Conservation (phyloP, 306 rosid genomes). For the Acacia crassicarpa region DNA sequence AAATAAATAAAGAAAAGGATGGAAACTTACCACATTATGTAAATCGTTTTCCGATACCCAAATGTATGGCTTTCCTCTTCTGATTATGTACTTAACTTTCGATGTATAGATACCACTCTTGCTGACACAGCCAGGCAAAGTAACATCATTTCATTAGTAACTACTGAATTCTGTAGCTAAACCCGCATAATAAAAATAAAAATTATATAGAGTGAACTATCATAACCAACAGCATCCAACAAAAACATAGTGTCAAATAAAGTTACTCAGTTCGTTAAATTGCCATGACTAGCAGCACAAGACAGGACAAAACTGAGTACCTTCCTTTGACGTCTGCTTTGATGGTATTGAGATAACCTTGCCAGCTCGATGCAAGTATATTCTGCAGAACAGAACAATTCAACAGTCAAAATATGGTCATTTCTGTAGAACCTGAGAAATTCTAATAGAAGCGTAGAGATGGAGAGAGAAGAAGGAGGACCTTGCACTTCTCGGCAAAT, state of each 20-base stretch:
- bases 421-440: not conserved
- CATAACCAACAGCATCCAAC: not conserved
- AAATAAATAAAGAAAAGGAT: not conserved
- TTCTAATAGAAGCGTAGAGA: constrained; percentile 13
- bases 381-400: constrained; percentile 45
- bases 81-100: constrained; percentile 70
- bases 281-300: not conserved
- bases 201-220: not conserved
- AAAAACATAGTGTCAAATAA: not conserved
- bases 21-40: constrained; percentile 75
- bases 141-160: constrained; percentile 21
- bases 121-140: constrained; percentile 51
- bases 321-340: constrained; percentile 91
- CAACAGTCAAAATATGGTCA: not conserved
- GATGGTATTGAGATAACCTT: constrained; percentile 75
- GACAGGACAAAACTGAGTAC: constrained; percentile 39
- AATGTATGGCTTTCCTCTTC: constrained; percentile 78
- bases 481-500: constrained; percentile 89
- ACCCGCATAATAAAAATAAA: not conserved
- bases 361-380: constrained; percentile 85
- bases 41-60: constrained; percentile 86
- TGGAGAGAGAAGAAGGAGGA: constrained; percentile 17
- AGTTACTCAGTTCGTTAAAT: not conserved
- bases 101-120: constrained; percentile 68
- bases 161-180: not conserved